phyloP scores from a whole-genome alignment of 192 early-diverging fungal genomes.

The Umbelopsis sp. region DNA sequence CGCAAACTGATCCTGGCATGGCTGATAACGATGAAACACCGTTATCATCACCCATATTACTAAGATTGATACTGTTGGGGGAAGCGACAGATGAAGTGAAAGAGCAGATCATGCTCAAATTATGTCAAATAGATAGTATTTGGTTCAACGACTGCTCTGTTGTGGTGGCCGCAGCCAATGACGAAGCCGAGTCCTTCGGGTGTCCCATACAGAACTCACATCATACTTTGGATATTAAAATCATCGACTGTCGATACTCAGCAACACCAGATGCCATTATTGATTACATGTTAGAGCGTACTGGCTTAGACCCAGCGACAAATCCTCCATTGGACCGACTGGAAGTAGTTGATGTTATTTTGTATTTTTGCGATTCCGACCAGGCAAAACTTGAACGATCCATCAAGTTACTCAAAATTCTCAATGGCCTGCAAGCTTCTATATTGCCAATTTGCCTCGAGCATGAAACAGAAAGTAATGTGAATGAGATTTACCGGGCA shows the following conservation, averaged over 20 bases:
- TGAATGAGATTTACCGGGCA: neutral
- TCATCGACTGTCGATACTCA: neutral
- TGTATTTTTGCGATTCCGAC: constrained; percentile 2
- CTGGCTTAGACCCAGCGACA: neutral
- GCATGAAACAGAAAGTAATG: neutral
- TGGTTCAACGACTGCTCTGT: neutral
- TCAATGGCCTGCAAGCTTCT: constrained; percentile 3
- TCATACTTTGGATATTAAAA: neutral
- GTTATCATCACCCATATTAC: neutral
- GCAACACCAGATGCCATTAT: neutral
- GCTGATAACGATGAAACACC: neutral
- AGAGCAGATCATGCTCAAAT: neutral
- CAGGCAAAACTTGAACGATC: neutral
- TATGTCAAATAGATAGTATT: neutral
- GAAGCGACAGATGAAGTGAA: constrained; percentile 16
- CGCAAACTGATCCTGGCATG: neutral
- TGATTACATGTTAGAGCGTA: neutral
- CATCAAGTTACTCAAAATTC: neutral
- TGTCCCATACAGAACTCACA: neutral
- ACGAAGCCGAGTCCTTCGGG: neutral
- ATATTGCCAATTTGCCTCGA: neutral
- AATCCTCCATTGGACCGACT: neutral
- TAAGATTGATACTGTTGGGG: neutral
- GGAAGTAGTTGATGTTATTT: neutral
- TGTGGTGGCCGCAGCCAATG: neutral